These are phyloP conservation scores for Eucalyptus cloeziana DNA, from an alignment of 345 rosid genomes.

Conservation along the genomic window DNA sequence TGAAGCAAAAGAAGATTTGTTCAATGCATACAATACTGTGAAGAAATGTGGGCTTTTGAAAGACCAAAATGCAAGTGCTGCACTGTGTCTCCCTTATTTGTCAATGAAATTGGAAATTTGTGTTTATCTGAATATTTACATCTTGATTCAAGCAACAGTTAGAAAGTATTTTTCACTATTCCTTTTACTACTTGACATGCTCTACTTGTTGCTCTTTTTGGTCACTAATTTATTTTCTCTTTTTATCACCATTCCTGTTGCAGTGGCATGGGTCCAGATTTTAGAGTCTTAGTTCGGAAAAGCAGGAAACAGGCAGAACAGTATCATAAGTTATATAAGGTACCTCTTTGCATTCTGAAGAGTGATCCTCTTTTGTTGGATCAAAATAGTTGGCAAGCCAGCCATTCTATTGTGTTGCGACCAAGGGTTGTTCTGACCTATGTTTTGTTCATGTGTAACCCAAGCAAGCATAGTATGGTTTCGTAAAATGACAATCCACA, in stretches of 20 bases:
- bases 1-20: not conserved
- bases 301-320: conserved; percentile 95
- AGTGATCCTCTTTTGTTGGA: not conserved
- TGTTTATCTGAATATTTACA: not conserved
- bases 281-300: conserved; percentile 85
- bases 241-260: not conserved
- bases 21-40: not conserved
- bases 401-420: not conserved
- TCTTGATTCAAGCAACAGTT: not conserved
- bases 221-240: not conserved
- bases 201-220: not conserved
- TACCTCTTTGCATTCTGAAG: not conserved
- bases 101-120: not conserved
- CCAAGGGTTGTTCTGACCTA: not conserved
- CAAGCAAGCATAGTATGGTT: not conserved
- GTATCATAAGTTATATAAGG: conserved; percentile 72
- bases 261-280: conserved; percentile 99
- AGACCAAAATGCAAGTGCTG: not conserved
- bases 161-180: not conserved
- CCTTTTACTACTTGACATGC: not conserved
- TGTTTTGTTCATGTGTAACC: not conserved
- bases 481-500: not conserved
- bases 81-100: not conserved
- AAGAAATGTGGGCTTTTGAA: not conserved
- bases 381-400: not conserved